These are phyloP conservation scores for Trametes polyzona DNA, from an alignment of 1,284 basidiomycete species.

Conservation along the genomic window DNA sequence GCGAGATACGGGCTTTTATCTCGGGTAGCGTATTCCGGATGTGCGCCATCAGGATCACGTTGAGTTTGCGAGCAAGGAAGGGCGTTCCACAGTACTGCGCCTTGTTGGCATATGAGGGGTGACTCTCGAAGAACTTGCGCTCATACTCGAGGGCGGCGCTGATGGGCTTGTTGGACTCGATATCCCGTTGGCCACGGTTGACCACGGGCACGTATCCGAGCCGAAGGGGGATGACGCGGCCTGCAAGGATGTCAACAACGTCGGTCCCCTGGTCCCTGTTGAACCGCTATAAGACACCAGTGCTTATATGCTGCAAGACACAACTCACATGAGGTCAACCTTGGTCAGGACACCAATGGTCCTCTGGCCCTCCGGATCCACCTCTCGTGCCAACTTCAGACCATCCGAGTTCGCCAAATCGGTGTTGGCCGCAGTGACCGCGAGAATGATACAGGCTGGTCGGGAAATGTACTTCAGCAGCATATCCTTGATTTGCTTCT, in stretches of 20 bases:
- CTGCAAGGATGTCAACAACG: conserved; percentile 97
- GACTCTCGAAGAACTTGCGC: conserved; percentile 92
- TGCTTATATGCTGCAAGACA: neutral
- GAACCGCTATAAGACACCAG: neutral
- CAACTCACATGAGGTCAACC: conserved; percentile 90
- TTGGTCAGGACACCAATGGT: conserved; percentile 99
- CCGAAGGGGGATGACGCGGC: conserved; percentile 92
- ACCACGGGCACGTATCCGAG: conserved; percentile 98
- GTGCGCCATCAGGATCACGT: conserved; percentile 99
- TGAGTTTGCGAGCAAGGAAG: conserved; percentile 96
- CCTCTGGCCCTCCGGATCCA: conserved; percentile 93
- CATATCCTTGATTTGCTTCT: conserved; percentile 98
- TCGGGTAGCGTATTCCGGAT: conserved; percentile 96
- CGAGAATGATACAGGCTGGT: conserved; percentile 88
- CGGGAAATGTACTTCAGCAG: conserved; percentile 94
- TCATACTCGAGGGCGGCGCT: conserved; percentile 86
- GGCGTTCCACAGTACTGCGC: conserved; percentile 97
- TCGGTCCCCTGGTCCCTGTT: conserved; percentile 93
- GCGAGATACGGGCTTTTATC: conserved; percentile 91
- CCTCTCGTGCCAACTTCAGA: conserved; percentile 93
- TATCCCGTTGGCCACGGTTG: conserved; percentile 97
- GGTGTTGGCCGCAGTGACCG: conserved; percentile 95
- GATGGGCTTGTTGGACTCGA: conserved; percentile 88
- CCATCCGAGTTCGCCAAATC: conserved; percentile 99
- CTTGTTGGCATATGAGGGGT: conserved; percentile 91